Base-by-base conservation (phyloP, 164 flowering plant species). In the Chimonanthus praecox region DNA sequence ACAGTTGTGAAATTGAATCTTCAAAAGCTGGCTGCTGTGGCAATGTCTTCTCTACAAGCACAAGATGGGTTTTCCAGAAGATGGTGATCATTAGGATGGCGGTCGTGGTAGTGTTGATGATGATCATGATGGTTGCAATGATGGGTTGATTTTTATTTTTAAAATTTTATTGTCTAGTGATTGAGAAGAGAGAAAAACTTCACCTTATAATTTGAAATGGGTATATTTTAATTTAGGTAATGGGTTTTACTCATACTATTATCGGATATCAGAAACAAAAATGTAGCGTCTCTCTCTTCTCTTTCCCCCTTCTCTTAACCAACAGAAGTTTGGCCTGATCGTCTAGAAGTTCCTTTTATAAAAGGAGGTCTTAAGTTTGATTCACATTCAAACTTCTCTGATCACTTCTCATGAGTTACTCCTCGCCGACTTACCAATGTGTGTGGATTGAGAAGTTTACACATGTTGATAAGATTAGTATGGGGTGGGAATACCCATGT, bases 1-100 rank as follows among this genome's bases (percentile, higher is more conserved):
- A 90, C 91, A 2, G 90, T 89, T 3, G 87, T 91, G 70, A 89
- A 85, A 80, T 73, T 88, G 77, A 91, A 91, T 51, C 87, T 89
- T 33, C 91, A 88, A 51, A 88, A 87, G 84, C 92, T 91, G 45
- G 92, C 82, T 0, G 83, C 74, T 47, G 84, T 87, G 20, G 85
- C 90, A 3, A 80, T 70, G 79, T 78, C 85, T 64, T 74, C 84
- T 58, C 8, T 58, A 63, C 60, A 62, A 58, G 73, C 50, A 51
- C 45, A 71, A 58, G 63, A 70, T 51, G 62, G n/a, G 4, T 51
- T 4, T 10, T 21, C 72, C 11, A 5, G 16, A 54, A 43, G 63
- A 66, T 66, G 48, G n/a, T 46, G 48, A 66, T 66, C 49, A 45
- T 66, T n/a, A 21, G 4, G 47, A 44, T 45, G 60, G 4, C 16